These are phyloP conservation scores for Artemisia annua DNA, from an alignment of 129 eudicot genomes.

Conservation along the genomic window DNA sequence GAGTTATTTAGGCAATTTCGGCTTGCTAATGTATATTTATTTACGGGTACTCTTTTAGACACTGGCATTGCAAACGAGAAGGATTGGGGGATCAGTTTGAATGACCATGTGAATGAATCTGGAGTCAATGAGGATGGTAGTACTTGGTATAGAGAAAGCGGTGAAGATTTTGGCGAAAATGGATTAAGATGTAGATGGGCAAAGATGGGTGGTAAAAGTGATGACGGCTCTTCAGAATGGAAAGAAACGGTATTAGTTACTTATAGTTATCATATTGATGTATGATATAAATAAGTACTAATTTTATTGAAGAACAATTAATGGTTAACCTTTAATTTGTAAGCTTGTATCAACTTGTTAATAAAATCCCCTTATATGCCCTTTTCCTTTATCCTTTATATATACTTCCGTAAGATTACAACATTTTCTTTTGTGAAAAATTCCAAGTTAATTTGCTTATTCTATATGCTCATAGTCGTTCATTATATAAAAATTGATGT, in stretches of 20 bases:
- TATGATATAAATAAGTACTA: constrained; percentile 15
- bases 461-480: background rate
- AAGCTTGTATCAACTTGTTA: background rate
- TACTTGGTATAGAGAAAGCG: constrained; percentile 85
- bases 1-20: background rate
- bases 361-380: background rate
- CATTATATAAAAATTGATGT: background rate
- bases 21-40: background rate
- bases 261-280: background rate
- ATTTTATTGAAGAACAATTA: background rate
- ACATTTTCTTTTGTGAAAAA: background rate
- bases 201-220: constrained; percentile 85
- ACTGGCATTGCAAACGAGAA: constrained; percentile 97
- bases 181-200: constrained; percentile 95
- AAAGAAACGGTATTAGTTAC: constrained; percentile 82
- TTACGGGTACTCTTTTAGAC: constrained; percentile 40
- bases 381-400: background rate
- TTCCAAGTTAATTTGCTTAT: background rate
- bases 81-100: constrained; percentile 88
- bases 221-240: constrained; percentile 80
- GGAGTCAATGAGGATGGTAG: constrained; percentile 88
- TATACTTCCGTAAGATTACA: background rate
- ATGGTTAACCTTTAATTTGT: background rate
- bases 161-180: constrained; percentile 85
- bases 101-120: constrained; percentile 69